Base-by-base conservation (phyloP, 2,329 filamentous ascomycete genomes). In the Penicillium sp. region DNA sequence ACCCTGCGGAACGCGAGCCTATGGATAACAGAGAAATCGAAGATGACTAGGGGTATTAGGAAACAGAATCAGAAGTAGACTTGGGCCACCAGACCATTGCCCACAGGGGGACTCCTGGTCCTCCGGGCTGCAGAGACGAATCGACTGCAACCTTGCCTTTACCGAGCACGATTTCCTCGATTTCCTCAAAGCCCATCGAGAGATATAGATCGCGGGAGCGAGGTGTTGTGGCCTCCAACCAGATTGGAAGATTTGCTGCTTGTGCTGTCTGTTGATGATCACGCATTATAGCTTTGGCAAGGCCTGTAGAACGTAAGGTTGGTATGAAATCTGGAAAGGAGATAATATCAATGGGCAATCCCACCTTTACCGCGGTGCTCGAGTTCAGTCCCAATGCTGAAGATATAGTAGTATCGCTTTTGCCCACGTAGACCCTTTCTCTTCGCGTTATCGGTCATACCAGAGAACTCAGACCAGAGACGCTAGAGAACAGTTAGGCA, bases 81-180 rank as follows among this genome's bases (percentile, higher is more conserved):
- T 43, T 44, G 24, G 63, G 63, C 59, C 62, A 63, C 63, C 63
- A 65, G 2, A 65, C 56, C 63, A 65, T 65, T n/a, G 60, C 62
- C 57, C 58, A 65, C 5, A 65, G 34, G 1, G 60, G 44, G 9
- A 65, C 43, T 1, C 63, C 62, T 8, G 59, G 45, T 2, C 63
- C 63, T 11, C 48, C 55, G 16, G 51, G 38, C 39, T 62, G 51
- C 14, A 54, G 16, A 5, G 18, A 55, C 11, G 60, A 57, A 47
- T 65, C 59, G 3, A 48, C 48, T 45, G 48, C 50, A 9, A 64
- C 63, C 34, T 64, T 64, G 5, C 57, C 57, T 21, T 63, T 62
- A 1, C 63, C 63, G 5, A 65, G 53, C 4, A 53, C 34, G 16
- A 65, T 58, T 34, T 60, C 38, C 8, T 65, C 62, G 8, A 64